phyloP scores from a whole-genome alignment of 805 yeast genomes.

The Nakazawaea peltata region DNA sequence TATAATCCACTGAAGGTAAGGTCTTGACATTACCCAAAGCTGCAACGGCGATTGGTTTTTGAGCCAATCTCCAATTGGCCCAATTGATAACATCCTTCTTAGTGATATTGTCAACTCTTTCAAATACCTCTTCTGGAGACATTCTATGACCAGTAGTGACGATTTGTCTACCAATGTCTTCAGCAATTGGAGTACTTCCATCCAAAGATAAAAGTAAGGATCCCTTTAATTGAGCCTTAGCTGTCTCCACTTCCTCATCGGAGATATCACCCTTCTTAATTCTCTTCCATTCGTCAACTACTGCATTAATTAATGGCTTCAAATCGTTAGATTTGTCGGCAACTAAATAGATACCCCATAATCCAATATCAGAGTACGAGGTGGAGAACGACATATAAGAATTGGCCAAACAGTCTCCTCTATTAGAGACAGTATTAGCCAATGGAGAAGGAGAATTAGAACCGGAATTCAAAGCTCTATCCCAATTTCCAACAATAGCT shows the following conservation, averaged over 20 bases:
- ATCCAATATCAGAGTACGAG: constrained; percentile 93
- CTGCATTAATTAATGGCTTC: constrained; percentile 62
- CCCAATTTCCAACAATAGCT: constrained; percentile 97
- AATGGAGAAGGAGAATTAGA: constrained; percentile 81
- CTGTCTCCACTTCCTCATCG: constrained; percentile 84
- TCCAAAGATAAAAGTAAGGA: constrained; percentile 83
- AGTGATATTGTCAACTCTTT: constrained; percentile 69
- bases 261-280: constrained; percentile 70
- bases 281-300: constrained; percentile 83
- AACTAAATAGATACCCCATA: constrained; percentile 94
- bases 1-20: constrained; percentile 59
- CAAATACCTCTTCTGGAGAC: constrained; percentile 66
- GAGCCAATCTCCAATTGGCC: constrained; percentile 76
- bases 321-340: constrained; percentile 68
- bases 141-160: constrained; percentile 85
- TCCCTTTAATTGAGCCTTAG: constrained; percentile 92
- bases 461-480: constrained; percentile 81
- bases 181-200: constrained; percentile 94
- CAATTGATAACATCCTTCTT: constrained; percentile 76
- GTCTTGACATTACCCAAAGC: constrained; percentile 77
- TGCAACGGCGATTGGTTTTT: constrained; percentile 82
- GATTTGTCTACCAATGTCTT: constrained; percentile 94
- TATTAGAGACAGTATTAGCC: constrained; percentile 52
- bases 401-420: constrained; percentile 68
- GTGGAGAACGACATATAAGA: constrained; percentile 96